Percentiles rank a stretch among this genome's conserved stretches.
Evolutionary conservation across 2,329 filamentous ascomycete genomes (phyloP).

Genomic region (Trichoderma citrinoviride): DNA sequence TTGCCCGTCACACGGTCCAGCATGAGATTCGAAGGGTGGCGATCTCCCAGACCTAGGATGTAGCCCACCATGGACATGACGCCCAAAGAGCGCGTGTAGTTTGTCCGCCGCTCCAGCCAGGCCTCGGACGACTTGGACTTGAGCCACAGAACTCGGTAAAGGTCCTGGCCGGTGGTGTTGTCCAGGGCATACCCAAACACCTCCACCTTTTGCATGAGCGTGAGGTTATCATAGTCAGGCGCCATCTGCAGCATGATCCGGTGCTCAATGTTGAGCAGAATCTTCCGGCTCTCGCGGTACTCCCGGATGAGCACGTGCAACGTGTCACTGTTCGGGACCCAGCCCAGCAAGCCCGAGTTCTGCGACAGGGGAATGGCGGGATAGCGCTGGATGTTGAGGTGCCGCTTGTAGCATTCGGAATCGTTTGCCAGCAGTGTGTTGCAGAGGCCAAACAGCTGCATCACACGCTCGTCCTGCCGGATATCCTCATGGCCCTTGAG

Average conservation of each 20-base stretch:
- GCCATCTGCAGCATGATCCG: conserved; percentile 99
- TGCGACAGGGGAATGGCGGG: conserved; percentile 96
- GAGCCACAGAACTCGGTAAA: conserved; percentile 96
- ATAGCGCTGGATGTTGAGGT: conserved; percentile 94
- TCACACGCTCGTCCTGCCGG: conserved; percentile 96
- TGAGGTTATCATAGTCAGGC: conserved; percentile 96
- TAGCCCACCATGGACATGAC: conserved; percentile 99
- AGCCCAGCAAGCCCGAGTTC: conserved; percentile 90
- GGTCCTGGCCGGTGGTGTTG: conserved; percentile 97
- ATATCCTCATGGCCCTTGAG: conserved; percentile 99
- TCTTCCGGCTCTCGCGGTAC: conserved; percentile 95
- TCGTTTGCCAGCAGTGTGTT: conserved; percentile 94
- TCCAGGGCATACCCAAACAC: conserved; percentile 99
- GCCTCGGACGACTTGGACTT: conserved; percentile 98
- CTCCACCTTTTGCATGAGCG: conserved; percentile 99
- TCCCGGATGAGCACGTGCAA: conserved; percentile 95
- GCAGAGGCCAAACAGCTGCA: conserved; percentile 97
- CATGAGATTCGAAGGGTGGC: conserved; percentile 97
- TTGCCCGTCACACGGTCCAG: conserved; percentile 94
- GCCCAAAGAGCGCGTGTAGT: conserved; percentile 93
- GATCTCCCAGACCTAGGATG: conserved; percentile 92
- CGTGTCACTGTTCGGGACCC: conserved; percentile 97
- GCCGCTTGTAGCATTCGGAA: conserved; percentile 93
- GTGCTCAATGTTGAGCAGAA: conserved; percentile 97
- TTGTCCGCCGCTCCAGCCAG: conserved; percentile 97